Percentiles rank a stretch among this genome's conserved stretches.
These are phyloP conservation scores for Babesia ovis DNA, from an alignment of 169 alveolate species.

Conservation along the genomic window DNA sequence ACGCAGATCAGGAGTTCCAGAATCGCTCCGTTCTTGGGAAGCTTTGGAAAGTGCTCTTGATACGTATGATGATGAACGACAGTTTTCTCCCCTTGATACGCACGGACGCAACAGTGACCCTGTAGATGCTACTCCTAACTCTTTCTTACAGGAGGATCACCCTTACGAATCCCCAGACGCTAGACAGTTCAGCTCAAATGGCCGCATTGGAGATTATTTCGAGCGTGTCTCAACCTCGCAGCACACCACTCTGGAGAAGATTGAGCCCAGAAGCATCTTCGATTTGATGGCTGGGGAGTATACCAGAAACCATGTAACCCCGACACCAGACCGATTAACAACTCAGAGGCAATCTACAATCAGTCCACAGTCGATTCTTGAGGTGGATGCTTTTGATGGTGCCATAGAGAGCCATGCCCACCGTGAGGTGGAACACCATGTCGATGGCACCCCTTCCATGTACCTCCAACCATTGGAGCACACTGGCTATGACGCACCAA, in stretches of 20 bases:
- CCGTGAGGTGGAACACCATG: too few relatives aligned
- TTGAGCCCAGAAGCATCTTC: slow-evolving; percentile 23
- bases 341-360: slow-evolving; percentile 12
- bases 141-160: too few relatives aligned
- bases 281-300: neutral
- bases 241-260: slow-evolving; percentile 15
- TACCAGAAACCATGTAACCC: neutral
- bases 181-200: neutral
- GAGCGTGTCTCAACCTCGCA: neutral
- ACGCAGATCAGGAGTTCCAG: neutral
- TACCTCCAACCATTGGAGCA: neutral
- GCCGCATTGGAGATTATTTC: neutral
- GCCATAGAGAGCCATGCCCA: slow-evolving; percentile 8
- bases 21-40: slow-evolving; percentile 3
- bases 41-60: slow-evolving; percentile 7
- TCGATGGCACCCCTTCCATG: too few relatives aligned
- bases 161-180: neutral
- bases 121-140: neutral
- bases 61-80: neutral
- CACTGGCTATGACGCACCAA: neutral
- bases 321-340: neutral
- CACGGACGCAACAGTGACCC: neutral
- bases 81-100: neutral
- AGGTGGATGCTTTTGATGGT: slow-evolving; percentile 4
- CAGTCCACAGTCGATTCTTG: neutral